Evolutionary conservation across 306 rosid species (phyloP).

Genomic region (Arachis hypogaea): DNA sequence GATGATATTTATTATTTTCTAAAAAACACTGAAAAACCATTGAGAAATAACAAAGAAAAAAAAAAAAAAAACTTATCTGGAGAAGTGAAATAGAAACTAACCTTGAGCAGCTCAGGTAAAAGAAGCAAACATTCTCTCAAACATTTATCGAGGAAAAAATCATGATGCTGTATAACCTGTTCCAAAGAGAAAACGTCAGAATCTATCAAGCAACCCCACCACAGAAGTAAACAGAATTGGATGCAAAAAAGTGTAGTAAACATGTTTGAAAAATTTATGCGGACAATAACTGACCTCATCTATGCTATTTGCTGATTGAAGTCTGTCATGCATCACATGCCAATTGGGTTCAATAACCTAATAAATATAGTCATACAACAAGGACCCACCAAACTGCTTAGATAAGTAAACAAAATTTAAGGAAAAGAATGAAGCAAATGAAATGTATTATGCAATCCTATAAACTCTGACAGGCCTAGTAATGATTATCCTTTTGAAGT

Average conservation of each 20-base stretch:
- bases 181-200: conserved; percentile 48
- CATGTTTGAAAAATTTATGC: conserved; percentile 24
- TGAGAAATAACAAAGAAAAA: conserved; percentile 14
- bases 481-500: conserved; percentile 16
- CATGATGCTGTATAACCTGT: conserved; percentile 97
- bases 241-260: neutral
- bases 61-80: neutral
- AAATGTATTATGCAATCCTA: conserved; percentile 8
- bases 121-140: conserved; percentile 93
- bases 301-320: conserved; percentile 90
- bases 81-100: conserved; percentile 44
- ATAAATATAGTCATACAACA: conserved; percentile 29
- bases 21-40: conserved; percentile 20
- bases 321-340: conserved; percentile 87
- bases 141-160: conserved; percentile 91
- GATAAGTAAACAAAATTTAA: conserved; percentile 35
- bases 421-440: conserved; percentile 21
- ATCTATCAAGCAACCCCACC: conserved; percentile 18
- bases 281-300: conserved; percentile 68
- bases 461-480: neutral
- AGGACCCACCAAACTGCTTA: conserved; percentile 26
- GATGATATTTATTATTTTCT: neutral
- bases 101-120: conserved; percentile 92
- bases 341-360: conserved; percentile 98
- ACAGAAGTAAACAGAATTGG: neutral